Conservation (phyloP, 2,329 filamentous ascomycete species). For the Penicillium thymicola region DNA sequence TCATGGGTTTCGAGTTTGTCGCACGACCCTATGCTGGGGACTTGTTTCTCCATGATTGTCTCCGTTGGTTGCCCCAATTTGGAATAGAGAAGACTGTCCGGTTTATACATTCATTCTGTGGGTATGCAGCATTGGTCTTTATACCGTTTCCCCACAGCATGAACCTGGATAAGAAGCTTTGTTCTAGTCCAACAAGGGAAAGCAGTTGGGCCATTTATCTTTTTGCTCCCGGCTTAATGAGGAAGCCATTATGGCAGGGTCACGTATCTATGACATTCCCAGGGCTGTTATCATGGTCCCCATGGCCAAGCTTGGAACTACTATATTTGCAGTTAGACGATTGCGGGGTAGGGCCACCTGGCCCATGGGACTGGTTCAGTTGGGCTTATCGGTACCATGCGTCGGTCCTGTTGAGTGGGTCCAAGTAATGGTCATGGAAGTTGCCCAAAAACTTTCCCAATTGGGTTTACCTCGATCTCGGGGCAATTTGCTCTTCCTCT, state of each 20-base stretch:
- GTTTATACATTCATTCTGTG: background rate
- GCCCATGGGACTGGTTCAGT: background rate
- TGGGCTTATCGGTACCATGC: background rate
- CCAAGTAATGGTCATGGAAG: background rate
- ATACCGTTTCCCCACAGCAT: slow-evolving; percentile 1
- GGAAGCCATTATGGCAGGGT: background rate
- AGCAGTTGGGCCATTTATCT: background rate
- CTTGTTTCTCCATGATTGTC: background rate
- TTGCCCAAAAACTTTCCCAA: slow-evolving; percentile 1
- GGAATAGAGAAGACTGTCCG: background rate
- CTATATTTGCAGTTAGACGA: background rate
- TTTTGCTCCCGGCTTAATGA: background rate
- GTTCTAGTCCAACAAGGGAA: background rate
- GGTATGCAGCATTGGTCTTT: slow-evolving; percentile 1
- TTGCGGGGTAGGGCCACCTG: background rate
- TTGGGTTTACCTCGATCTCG: background rate
- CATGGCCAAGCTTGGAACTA: background rate
- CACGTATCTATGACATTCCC: background rate
- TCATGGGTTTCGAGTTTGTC: background rate
- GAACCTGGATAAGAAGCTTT: background rate
- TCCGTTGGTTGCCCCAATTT: background rate
- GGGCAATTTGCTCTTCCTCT: background rate
- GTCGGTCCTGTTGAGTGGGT: background rate
- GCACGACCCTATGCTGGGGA: background rate
- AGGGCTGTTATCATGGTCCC: background rate